These are phyloP conservation scores for Talaromyces ruber DNA, from an alignment of 495 filamentous ascomycete genomes.

Conservation along the genomic window DNA sequence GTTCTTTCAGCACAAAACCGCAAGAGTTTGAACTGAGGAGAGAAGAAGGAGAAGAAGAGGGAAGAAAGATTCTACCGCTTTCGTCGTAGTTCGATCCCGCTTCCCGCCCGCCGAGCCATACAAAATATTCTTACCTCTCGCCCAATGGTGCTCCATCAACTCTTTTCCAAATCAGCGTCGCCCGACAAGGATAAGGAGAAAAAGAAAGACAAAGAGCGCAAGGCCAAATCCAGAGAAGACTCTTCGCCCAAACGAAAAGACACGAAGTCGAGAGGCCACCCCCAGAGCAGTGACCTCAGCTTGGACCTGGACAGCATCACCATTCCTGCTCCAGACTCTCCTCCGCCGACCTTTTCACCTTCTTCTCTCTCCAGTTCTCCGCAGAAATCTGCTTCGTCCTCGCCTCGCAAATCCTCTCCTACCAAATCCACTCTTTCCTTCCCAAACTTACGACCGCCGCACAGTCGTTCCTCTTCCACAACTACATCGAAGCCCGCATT, in stretches of 20 bases:
- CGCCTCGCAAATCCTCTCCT: constrained; percentile 21
- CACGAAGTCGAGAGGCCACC: background rate
- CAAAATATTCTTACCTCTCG: background rate
- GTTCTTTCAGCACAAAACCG: background rate
- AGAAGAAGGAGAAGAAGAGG: background rate
- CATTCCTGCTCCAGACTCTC: constrained; percentile 17
- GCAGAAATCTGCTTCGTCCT: constrained; percentile 17
- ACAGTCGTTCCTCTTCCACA: constrained; percentile 26
- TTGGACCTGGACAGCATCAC: constrained; percentile 8
- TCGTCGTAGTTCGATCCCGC: constrained; percentile 35
- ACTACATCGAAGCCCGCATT: constrained; percentile 15
- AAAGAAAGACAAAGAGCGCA: constrained; percentile 13
- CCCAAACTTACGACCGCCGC: constrained; percentile 13
- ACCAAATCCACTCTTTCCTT: constrained; percentile 13
- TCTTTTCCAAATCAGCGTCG: constrained; percentile 31
- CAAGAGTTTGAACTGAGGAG: background rate
- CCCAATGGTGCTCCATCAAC: constrained; percentile 25
- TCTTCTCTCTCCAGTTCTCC: constrained; percentile 13
- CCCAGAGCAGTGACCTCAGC: constrained; percentile 7
- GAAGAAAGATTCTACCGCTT: constrained; percentile 30
- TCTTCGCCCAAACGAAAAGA: constrained; percentile 21
- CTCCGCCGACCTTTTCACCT: constrained; percentile 11
- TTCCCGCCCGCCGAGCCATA: constrained; percentile 8
- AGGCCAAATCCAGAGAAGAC: constrained; percentile 7
- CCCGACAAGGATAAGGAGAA: constrained; percentile 19